phyloP scores from a whole-genome alignment of 352 stramenopile genomes.

The Blastocystis sp. region DNA sequence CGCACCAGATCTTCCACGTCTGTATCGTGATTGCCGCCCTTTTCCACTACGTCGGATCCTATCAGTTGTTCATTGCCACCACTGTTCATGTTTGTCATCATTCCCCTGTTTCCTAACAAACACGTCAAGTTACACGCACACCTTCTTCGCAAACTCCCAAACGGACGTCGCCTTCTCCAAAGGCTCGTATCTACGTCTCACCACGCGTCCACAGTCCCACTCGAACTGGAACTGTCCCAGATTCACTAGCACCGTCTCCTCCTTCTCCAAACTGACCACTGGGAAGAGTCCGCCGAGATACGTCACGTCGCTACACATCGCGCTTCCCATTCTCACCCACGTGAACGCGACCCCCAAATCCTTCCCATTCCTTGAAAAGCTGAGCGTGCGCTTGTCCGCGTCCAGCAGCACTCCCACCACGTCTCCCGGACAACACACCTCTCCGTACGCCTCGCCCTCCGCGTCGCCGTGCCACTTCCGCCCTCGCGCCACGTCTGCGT shows the following conservation, averaged over 20 bases:
- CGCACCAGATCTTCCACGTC: conserved; percentile 52
- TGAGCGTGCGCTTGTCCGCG: conserved; percentile 14
- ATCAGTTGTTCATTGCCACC: conserved; percentile 30
- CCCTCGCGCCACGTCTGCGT: conserved; percentile 15
- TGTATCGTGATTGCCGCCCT: conserved; percentile 55
- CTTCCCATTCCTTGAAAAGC: conserved; percentile 42
- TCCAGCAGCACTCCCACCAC: conserved; percentile 32
- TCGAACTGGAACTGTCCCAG: conserved; percentile 54
- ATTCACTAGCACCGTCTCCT: conserved; percentile 50
- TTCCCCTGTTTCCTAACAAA: not conserved
- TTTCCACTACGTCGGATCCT: conserved; percentile 53
- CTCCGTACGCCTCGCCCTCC: conserved; percentile 20
- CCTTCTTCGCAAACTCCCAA: conserved; percentile 55
- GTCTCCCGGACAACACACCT: conserved; percentile 8
- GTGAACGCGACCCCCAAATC: conserved; percentile 19
- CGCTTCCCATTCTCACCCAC: not conserved
- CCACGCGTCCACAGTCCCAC: not conserved
- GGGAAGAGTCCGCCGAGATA: conserved; percentile 30
- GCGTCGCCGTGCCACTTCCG: conserved; percentile 49
- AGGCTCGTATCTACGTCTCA: not conserved
- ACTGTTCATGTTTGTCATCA: not conserved
- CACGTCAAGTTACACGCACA: not conserved
- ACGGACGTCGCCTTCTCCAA: not conserved
- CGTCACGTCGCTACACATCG: not conserved
- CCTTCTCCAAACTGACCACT: conserved; percentile 54